These are phyloP conservation scores for Boletus speciosus DNA, from an alignment of 768 basidiomycete genomes.

Conservation along the genomic window DNA sequence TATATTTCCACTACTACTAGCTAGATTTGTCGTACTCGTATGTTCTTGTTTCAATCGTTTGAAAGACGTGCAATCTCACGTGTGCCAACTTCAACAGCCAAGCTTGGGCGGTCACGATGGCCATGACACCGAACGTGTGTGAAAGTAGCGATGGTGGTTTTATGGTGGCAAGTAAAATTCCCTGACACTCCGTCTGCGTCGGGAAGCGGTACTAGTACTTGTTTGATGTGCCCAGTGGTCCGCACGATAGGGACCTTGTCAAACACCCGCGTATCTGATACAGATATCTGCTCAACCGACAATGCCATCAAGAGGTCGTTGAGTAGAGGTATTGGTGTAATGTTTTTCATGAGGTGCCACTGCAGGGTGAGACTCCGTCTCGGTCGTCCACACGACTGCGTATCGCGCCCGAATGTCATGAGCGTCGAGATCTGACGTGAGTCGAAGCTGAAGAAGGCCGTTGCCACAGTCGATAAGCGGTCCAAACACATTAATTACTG, in stretches of 20 bases:
- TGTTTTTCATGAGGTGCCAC: neutral
- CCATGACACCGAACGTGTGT: neutral
- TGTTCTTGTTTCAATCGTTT: neutral
- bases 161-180: neutral
- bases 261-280: neutral
- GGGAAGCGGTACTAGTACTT: neutral
- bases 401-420: neutral
- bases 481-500: neutral
- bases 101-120: neutral
- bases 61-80: too few relatives aligned
- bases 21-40: slow-evolving; percentile 9
- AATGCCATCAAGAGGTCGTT: too few relatives aligned
- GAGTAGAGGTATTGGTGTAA: neutral
- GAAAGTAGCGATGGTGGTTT: neutral
- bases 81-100: too few relatives aligned
- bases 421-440: neutral
- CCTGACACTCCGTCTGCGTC: neutral
- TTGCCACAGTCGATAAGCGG: neutral
- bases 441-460: neutral
- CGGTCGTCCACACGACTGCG: neutral
- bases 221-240: neutral
- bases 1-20: neutral
- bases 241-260: slow-evolving; percentile 1
- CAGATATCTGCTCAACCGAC: neutral
- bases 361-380: neutral